phyloP scores from a whole-genome alignment of 2,329 filamentous ascomycete species.

The Ceratocystis colombiana region DNA sequence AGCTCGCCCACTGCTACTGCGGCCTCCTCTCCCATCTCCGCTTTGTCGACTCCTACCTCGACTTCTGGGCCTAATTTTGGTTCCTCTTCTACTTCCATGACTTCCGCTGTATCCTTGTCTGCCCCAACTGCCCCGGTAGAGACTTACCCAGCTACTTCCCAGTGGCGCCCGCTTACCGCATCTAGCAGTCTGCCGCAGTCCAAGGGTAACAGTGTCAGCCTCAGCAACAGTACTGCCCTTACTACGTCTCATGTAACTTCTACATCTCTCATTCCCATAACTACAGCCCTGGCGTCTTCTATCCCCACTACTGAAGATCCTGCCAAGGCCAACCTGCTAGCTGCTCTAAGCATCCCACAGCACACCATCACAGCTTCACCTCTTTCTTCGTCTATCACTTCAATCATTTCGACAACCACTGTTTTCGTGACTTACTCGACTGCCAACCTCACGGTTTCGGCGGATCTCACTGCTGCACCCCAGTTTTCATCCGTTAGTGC shows the following conservation, averaged over 20 bases:
- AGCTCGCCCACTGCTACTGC: constrained; percentile 6
- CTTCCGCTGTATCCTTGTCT: background rate
- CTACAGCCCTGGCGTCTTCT: background rate
- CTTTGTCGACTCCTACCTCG: background rate
- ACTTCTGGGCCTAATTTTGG: background rate
- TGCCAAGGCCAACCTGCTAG: background rate
- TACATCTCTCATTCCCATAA: background rate
- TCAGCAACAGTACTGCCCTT: constrained; percentile 5
- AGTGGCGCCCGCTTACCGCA: constrained; percentile 10
- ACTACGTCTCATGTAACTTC: background rate
- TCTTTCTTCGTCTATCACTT: constrained; percentile 7
- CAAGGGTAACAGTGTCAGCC: background rate
- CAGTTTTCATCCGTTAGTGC: background rate
- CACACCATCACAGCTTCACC: background rate
- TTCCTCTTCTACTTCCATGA: background rate
- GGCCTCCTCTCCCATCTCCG: background rate
- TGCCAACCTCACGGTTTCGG: constrained; percentile 12
- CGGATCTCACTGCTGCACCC: background rate
- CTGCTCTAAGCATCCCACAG: background rate
- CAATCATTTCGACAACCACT: constrained; percentile 4
- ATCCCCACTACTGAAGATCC: background rate
- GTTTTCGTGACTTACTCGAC: constrained; percentile 17
- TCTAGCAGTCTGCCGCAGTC: constrained; percentile 9
- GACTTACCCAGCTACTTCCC: background rate
- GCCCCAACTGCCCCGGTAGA: background rate